Percentiles rank a stretch among this genome's conserved stretches.
These are phyloP conservation scores for Bryopsis sp. DNA, from an alignment of 139 green algal species.

Conservation along the genomic window DNA sequence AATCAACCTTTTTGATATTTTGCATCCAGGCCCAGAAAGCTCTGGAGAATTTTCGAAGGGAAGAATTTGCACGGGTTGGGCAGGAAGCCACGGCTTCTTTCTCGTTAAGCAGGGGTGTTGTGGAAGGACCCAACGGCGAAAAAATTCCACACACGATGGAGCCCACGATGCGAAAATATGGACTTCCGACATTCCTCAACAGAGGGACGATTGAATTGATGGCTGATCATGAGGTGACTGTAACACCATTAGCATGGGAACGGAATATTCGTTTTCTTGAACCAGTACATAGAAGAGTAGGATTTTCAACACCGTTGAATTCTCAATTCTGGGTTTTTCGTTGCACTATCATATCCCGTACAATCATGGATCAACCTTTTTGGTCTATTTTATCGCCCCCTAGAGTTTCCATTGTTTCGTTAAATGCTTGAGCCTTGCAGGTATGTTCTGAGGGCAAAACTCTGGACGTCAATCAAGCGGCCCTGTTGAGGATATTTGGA, in stretches of 20 bases:
- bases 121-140: conserved; percentile 55
- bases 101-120: conserved; percentile 51
- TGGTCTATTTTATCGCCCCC: no score
- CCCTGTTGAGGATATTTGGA: conserved; percentile 77
- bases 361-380: no score
- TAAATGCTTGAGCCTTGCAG: no score
- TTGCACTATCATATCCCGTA: no score
- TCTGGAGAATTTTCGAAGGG: conserved; percentile 43
- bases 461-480: conserved; percentile 67
- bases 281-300: no score
- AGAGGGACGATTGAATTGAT: conserved; percentile 86
- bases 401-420: no score
- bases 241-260: no score
- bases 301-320: no score
- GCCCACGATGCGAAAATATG: conserved; percentile 79
- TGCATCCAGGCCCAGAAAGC: conserved; percentile 27
- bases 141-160: conserved; percentile 92
- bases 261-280: no score
- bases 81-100: conserved; percentile 65
- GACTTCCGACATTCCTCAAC: conserved; percentile 85
- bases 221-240: conserved; percentile 52
- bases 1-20: background rate
- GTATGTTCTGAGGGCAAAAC: conserved; percentile 65
- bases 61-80: conserved; percentile 84
- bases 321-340: no score